phyloP scores from a whole-genome alignment of 257 asterid species.

The Buddleja alternifolia region DNA sequence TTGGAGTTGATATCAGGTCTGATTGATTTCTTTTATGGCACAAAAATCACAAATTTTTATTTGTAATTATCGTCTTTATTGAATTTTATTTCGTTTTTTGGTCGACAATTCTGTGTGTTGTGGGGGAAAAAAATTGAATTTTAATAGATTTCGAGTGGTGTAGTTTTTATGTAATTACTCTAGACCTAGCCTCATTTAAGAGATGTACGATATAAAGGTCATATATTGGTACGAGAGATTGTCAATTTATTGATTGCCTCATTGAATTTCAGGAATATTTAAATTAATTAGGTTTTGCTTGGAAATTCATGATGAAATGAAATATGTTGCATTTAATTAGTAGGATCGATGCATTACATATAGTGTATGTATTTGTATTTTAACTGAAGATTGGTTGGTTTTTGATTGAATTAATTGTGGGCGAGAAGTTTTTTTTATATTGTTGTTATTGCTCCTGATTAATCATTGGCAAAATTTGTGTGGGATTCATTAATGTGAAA shows the following conservation, averaged over 20 bases:
- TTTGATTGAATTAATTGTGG: constrained; percentile 10
- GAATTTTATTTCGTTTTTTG: background rate
- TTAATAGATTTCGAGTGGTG: background rate
- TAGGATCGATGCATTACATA: background rate
- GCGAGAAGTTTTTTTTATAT: background rate
- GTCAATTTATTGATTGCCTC: background rate
- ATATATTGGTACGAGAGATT: background rate
- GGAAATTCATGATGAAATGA: background rate
- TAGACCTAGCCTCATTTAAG: background rate
- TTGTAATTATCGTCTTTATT: background rate
- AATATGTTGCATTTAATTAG: background rate
- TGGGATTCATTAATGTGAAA: background rate
- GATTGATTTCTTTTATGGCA: constrained; percentile 7
- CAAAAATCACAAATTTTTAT: background rate
- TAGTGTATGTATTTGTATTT: background rate
- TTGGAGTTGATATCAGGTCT: constrained; percentile 46
- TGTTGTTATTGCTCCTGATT: background rate
- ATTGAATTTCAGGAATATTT: background rate
- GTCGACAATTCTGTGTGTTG: background rate
- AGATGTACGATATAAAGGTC: constrained; percentile 2
- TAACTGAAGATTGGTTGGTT: background rate
- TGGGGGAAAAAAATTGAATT: background rate
- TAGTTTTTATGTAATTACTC: background rate
- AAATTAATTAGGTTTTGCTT: background rate
- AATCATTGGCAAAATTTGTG: background rate